These are phyloP conservation scores for Botrytis pseudocinerea DNA, from an alignment of 2,329 filamentous ascomycete species.

Conservation along the genomic window DNA sequence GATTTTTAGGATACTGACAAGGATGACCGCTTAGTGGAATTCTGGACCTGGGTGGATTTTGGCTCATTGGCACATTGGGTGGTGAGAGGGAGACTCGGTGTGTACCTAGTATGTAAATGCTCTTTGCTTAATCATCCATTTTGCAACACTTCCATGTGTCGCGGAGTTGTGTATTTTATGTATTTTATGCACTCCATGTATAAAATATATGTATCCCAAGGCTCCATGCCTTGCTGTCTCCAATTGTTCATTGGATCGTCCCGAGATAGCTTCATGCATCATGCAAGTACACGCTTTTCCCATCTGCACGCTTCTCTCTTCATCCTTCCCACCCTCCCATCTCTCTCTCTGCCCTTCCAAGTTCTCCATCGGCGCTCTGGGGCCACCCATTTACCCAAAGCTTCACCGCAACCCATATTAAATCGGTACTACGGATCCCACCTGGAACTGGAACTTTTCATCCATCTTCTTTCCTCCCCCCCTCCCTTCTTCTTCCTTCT, in stretches of 20 bases:
- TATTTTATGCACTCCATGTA: background rate
- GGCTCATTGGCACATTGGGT: background rate
- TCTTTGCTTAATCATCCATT: background rate
- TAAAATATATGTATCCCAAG: background rate
- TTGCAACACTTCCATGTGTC: background rate
- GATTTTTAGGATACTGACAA: background rate
- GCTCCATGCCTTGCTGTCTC: background rate
- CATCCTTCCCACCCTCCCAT: background rate
- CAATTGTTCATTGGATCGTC: background rate
- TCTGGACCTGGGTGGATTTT: background rate
- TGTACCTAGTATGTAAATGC: background rate
- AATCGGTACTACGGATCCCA: slow-evolving; percentile 1
- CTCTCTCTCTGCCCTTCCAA: background rate
- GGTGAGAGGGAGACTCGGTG: too few relatives aligned
- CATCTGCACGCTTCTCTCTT: background rate
- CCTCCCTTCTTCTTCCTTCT: background rate
- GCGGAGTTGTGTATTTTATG: background rate
- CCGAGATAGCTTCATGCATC: background rate
- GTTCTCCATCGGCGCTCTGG: background rate
- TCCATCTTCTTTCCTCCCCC: background rate
- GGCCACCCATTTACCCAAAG: background rate
- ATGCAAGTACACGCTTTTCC: slow-evolving; percentile 10
- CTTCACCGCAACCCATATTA: slow-evolving; percentile 18
- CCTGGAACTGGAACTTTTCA: background rate
- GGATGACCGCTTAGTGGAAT: background rate